These are phyloP conservation scores for Alternaria angustiovoidea DNA, from an alignment of 2,329 filamentous ascomycete species.

Conservation along the genomic window DNA sequence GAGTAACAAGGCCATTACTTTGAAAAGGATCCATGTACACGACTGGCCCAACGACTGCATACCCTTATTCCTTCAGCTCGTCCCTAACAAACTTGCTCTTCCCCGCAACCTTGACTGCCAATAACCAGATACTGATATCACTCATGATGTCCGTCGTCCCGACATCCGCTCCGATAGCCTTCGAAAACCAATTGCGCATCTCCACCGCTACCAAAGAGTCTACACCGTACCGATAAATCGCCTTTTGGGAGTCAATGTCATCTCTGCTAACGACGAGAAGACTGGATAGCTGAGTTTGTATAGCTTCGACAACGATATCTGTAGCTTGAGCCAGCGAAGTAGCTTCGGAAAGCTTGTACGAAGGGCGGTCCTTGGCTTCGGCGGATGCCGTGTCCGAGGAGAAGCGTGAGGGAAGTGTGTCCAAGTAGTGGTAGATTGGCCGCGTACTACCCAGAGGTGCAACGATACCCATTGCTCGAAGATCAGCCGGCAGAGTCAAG, in stretches of 20 bases:
- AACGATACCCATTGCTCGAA: conserved; percentile 21
- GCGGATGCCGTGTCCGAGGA: background rate
- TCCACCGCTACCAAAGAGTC: conserved; percentile 39
- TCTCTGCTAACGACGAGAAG: conserved; percentile 24
- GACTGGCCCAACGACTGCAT: background rate
- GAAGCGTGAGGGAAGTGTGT: conserved; percentile 16
- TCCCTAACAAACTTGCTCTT: conserved; percentile 22
- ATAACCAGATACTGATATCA: conserved; percentile 17
- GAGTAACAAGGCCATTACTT: too few relatives aligned
- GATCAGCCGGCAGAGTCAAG: conserved; percentile 24
- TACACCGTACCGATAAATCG: conserved; percentile 35
- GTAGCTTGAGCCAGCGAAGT: conserved; percentile 13
- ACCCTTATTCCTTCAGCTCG: conserved; percentile 8
- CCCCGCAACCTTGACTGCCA: conserved; percentile 18
- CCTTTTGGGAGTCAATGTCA: conserved; percentile 31
- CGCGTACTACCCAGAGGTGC: conserved; percentile 28
- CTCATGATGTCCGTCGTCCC: conserved; percentile 19
- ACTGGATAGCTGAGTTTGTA: conserved; percentile 21
- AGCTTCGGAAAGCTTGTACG: conserved; percentile 14
- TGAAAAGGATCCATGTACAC: background rate
- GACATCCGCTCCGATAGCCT: conserved; percentile 21
- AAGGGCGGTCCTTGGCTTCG: conserved; percentile 15
- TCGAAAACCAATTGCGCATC: conserved; percentile 33
- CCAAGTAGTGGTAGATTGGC: conserved; percentile 19
- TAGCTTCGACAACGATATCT: conserved; percentile 21